Conservation (phyloP, 345 rosid species). For the Euphorbia lathyris region DNA sequence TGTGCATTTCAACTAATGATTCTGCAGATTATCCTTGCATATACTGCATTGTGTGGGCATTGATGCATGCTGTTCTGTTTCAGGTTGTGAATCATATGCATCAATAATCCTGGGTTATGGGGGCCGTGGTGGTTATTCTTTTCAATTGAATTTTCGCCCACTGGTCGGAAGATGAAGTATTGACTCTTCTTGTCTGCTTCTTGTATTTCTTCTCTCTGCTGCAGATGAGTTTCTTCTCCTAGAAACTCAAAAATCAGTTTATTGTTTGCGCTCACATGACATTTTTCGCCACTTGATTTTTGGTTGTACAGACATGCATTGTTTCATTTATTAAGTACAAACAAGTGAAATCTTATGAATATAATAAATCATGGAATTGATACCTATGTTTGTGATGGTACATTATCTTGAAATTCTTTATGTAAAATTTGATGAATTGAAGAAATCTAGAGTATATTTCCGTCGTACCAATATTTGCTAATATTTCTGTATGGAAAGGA, state of each 20-base stretch:
- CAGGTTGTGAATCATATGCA: conserved; percentile 42
- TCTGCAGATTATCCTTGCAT: background rate
- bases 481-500: background rate
- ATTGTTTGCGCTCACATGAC: conserved; percentile 21
- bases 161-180: conserved; percentile 29
- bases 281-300: conserved; percentile 18
- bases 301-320: conserved; percentile 41
- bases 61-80: conserved; percentile 30
- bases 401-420: background rate
- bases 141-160: conserved; percentile 23
- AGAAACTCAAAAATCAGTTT: conserved; percentile 38
- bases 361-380: background rate
- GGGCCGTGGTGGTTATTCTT: conserved; percentile 21
- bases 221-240: conserved; percentile 62
- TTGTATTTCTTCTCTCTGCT: conserved; percentile 39
- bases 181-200: conserved; percentile 32
- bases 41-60: conserved; percentile 3
- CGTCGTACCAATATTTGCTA: background rate
- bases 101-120: conserved; percentile 22
- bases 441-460: conserved; percentile 8
- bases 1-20: no score
- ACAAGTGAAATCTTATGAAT: conserved; percentile 16
- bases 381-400: background rate
- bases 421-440: background rate
- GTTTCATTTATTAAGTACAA: conserved; percentile 20